Base-by-base conservation (phyloP, 768 basidiomycete species). In the Megacollybia marginata region DNA sequence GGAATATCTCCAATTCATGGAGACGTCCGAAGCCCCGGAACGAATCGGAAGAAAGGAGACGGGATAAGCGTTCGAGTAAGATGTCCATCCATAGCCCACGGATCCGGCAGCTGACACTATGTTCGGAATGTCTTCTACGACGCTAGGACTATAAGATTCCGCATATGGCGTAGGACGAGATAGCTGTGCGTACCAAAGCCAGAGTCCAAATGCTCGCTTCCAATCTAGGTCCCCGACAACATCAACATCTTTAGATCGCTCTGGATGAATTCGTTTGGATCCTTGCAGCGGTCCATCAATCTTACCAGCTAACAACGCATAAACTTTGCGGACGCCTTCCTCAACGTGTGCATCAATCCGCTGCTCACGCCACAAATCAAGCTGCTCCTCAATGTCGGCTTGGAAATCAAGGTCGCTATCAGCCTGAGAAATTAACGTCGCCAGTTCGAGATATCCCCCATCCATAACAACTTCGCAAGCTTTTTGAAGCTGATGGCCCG, bases 191-290 rank as follows among this genome's bases (percentile, higher is more conserved):
- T 84, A 97, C 96, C 96, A 99, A 32, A 98, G 68, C 52, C 85
- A 84, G 42, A 97, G 68, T 2, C 91, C 96, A 61, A 98, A 89
- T 1, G 85, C 84, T 16, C 92, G 81, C 63, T 92, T 94, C 96
- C 96, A 99, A 62, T 96, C 94, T 48, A 97, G 65, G 0, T 80
- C 87, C 47, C 82, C 70, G 15, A 81, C 72, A 5, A 96, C 70
- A 49, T 79, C 69, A 23, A 90, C 60, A 49, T 85, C 82, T 11
- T 70, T 62, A 59, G 73, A 74, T 43, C 76, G 78, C 54, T 65
- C 66, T 20, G 76, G 78, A 54, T 65, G 66, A 18, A 75, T 56
- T 15, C 77, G 79, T 52, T 67, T 72, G 46, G 72, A 75, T 31
- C 76, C 81, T 42, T 77, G 72, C 9, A 84, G 71, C 6, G 80